Percentiles rank a stretch among this genome's conserved stretches.
Conservation (phyloP, 2,329 filamentous ascomycete genomes). For the Ophiostoma angusticollis region DNA sequence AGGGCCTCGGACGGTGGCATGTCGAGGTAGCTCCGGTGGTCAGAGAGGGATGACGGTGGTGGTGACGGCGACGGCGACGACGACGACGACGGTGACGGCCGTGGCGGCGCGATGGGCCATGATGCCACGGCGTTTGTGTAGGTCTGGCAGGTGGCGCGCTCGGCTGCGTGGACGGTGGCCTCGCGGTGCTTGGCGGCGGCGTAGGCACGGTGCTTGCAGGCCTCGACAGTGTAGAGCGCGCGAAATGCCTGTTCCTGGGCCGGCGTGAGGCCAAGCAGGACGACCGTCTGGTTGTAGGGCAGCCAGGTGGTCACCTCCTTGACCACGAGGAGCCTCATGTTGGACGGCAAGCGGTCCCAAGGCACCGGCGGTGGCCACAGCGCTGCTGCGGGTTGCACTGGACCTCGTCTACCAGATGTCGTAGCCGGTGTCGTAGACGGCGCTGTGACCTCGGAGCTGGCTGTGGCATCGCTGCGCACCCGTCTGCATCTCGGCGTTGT, state of each 20-base stretch:
- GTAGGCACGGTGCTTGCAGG: constrained; percentile 1
- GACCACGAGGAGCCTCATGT: constrained; percentile 13
- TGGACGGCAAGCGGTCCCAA: constrained; percentile 8
- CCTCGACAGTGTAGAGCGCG: constrained; percentile 8
- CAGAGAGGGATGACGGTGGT: too few relatives aligned
- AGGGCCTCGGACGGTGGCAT: background rate
- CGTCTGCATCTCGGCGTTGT: too few relatives aligned
- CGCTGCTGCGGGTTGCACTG: background rate
- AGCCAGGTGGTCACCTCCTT: constrained; percentile 8
- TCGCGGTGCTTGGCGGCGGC: background rate
- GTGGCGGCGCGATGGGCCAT: background rate
- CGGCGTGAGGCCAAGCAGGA: constrained; percentile 4
- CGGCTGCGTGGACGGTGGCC: background rate
- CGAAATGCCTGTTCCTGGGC: constrained; percentile 4
- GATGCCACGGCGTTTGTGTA: too few relatives aligned
- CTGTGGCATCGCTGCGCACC: too few relatives aligned
- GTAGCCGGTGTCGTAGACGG: too few relatives aligned
- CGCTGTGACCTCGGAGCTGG: too few relatives aligned
- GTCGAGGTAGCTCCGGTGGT: background rate
- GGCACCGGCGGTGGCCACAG: background rate
- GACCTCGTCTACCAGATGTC: too few relatives aligned
- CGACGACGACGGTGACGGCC: background rate
- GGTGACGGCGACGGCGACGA: background rate
- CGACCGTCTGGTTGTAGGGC: background rate
- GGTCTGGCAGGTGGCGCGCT: background rate